Base-by-base conservation (phyloP, 306 rosid species). In the Citrullus amarus region DNA sequence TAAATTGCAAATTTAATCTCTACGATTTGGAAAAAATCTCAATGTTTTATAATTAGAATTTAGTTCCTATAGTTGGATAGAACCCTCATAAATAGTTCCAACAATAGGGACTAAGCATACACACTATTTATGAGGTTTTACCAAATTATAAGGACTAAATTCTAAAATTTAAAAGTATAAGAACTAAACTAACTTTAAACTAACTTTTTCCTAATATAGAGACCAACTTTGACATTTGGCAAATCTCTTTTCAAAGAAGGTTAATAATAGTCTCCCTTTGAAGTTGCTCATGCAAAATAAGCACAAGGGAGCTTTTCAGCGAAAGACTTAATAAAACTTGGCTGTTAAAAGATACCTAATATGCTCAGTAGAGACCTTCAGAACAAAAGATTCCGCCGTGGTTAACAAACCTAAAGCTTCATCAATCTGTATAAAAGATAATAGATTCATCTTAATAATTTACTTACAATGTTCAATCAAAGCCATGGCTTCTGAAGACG, bases 401-500 rank as follows among this genome's bases (percentile, higher is more conserved):
- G 3, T 22, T 39, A 12, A 12, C 39, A 73, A 71, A 51, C 61
- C 77, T 53, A 51, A 51, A 51, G 25, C 78, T 73, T 73, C 61
- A 73, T 2, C 2, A 32, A 32, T 1, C 15, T 30, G 61, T 18
- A 53, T 16, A 6, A 16, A 46, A 72, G 11, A 50, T 14, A 16
- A 51, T 9, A 53, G 22, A 74, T 74, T 51, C 61, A 32, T 53
- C 48, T 48, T 74, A 15, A 74, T 17, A 74, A 51, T 30, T 18
- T 74, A 74, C 78, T 74, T 74, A 53, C 62, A 54, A 10, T 32
- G 32, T 54, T 46, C 32, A 34, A 36, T 51, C 77, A 55, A 74
- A 54, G 78, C 78, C 63, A 74, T 53, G 78, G 50, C 78, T 54
- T 74, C 61, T 73, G 48, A 8, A 73, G 61, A 30, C 46, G 46